Base-by-base conservation (phyloP, 352 stramenopile genomes). In the Phytophthora cryptogea region DNA sequence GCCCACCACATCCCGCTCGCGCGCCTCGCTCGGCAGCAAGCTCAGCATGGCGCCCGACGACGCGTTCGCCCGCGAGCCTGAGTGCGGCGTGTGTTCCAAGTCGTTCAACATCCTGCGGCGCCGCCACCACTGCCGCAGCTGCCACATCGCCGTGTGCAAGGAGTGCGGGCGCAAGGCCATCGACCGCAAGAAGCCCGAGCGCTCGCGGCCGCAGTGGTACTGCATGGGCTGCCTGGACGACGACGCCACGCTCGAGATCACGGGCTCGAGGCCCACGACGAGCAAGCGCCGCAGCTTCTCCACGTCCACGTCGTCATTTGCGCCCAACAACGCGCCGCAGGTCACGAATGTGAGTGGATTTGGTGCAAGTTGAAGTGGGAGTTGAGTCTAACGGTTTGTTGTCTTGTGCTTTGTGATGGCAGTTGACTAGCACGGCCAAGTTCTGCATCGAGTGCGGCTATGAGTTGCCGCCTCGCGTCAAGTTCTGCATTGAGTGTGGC, bases 401-500 rank as follows among this genome's bases (percentile, higher is more conserved):
- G 20, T 23, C 20, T 59, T 28, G 32, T 43, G 41, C 7, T 4
- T 20, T 32, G 60, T 49, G 45, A 59, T 54, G 37, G 43, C 31
- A 91, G 81, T 59, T 89, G 40, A 65, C 76, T 23, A 90, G 76
- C 51, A 72, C 70, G n/a, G 63, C 74, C 59, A 92, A 92, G 61
- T 92, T 92, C 50, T 92, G 82, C 49, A 87, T 95, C 44, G 86
- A 95, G 53, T 95, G 86, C 58, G 86, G 86, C 36, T 85, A 95
- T 46, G 86, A 95, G 20, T 54, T 95, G 43, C 79, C 83, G 8
- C 67, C 71, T 14, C 68, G 77, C 27, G 86, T 95, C 26, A 95
- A 95, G 54, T 92, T 95, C 20, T 95, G 86, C 43, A 95, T 95
- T 54, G 83, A 95, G 52, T 95, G 86, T 48, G 86, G 86, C 13